These are phyloP conservation scores for Bertia moriformis DNA, from an alignment of 2,329 filamentous ascomycete species.

Conservation along the genomic window DNA sequence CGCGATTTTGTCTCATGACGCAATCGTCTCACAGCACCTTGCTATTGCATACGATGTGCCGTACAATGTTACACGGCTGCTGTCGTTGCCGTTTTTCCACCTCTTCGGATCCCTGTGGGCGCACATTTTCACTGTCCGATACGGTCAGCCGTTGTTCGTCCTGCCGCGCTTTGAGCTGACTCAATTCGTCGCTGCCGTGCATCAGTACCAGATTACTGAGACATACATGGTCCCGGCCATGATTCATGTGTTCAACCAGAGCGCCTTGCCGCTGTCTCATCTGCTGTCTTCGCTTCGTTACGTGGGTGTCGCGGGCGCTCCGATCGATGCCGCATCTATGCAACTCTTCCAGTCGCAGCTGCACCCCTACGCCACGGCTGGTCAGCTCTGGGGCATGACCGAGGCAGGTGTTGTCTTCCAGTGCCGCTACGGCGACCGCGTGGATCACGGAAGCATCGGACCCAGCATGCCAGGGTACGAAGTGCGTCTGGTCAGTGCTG, in stretches of 20 bases:
- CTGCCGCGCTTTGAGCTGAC: conserved; percentile 26
- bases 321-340: conserved; percentile 24
- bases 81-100: conserved; percentile 37
- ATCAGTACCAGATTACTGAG: conserved; percentile 28
- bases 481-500: conserved; percentile 8
- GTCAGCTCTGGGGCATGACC: conserved; percentile 38
- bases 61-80: conserved; percentile 24
- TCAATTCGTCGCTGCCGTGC: conserved; percentile 20
- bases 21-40: conserved; percentile 15
- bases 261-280: conserved; percentile 9
- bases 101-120: conserved; percentile 29
- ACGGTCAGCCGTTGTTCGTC: conserved; percentile 28
- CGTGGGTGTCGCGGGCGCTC: conserved; percentile 30
- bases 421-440: conserved; percentile 19
- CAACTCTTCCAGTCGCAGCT: conserved; percentile 23
- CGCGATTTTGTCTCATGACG: conserved; percentile 17
- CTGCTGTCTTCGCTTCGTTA: conserved; percentile 23
- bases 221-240: conserved; percentile 30
- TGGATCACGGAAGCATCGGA: conserved; percentile 29
- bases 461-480: conserved; percentile 21
- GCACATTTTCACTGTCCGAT: conserved; percentile 26
- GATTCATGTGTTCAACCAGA: conserved; percentile 18
- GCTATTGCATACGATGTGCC: conserved; percentile 10
- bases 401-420: conserved; percentile 30
- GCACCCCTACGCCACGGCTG: conserved; percentile 20